A percentile compares a stretch with the other conserved stretches of the same genome.
These are phyloP conservation scores for Pyropia haitanensis DNA, from an alignment of 23 red algal species.

Conservation along the genomic window DNA sequence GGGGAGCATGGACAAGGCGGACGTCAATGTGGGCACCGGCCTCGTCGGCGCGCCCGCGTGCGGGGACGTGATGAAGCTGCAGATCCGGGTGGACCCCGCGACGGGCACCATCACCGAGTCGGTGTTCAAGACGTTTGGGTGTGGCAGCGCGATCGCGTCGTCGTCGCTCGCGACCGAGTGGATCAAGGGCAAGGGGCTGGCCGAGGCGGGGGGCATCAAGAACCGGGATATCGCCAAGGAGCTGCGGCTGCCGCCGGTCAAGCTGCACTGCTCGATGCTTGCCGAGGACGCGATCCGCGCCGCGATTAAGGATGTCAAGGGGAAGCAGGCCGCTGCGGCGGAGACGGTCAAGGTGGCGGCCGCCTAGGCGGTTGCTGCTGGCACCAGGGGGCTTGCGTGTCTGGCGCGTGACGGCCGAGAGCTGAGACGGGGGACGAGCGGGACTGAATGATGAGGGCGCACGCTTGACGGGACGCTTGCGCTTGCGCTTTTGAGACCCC, in stretches of 20 bases:
- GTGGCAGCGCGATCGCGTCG: conserved; percentile 87
- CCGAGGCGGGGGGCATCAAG: conserved; percentile 72
- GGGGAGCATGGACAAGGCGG: conserved; percentile 64
- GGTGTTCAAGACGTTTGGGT: conserved; percentile 96
- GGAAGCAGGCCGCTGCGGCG: conserved; percentile 27
- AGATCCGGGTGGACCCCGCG: conserved; percentile 78
- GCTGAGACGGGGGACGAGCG: too few relatives aligned
- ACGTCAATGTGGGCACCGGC: conserved; percentile 83
- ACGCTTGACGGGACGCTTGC: too few relatives aligned
- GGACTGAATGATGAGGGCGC: too few relatives aligned
- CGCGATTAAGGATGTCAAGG: conserved; percentile 66
- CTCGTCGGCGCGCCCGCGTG: conserved; percentile 94
- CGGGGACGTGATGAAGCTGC: conserved; percentile 97
- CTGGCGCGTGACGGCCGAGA: too few relatives aligned
- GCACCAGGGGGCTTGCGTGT: too few relatives aligned
- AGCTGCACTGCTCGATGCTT: conserved; percentile 97
- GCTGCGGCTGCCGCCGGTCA: conserved; percentile 90
- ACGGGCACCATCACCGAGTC: conserved; percentile 82
- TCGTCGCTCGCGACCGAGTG: conserved; percentile 89
- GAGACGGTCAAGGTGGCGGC: background rate
- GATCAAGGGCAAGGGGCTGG: conserved; percentile 74
- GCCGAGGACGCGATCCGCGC: conserved; percentile 99
- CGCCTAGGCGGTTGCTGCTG: background rate
- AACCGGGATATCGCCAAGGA: conserved; percentile 92
- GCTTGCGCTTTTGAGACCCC: too few relatives aligned